These are phyloP conservation scores for Penicillium egyptiacum DNA, from an alignment of 495 filamentous ascomycete species.

Conservation along the genomic window DNA sequence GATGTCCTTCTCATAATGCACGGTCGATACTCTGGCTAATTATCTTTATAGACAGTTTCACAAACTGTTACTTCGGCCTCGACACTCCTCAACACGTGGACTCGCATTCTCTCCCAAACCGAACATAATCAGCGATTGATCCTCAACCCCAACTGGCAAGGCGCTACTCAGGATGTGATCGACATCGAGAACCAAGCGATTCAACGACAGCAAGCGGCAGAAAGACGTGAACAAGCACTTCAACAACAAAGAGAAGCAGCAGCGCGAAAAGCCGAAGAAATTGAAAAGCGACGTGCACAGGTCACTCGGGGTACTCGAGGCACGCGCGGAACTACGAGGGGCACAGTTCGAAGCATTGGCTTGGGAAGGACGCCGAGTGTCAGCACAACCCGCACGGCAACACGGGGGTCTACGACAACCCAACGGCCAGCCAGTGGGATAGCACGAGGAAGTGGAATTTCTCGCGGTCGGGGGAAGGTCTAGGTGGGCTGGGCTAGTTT, in stretches of 20 bases:
- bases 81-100: constrained; percentile 93
- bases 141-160: constrained; percentile 85
- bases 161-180: constrained; percentile 76
- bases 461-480: constrained; percentile 41
- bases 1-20: constrained; percentile 1
- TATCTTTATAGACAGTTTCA: constrained; percentile 66
- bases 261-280: constrained; percentile 68
- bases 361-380: constrained; percentile 49
- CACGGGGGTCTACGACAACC: constrained; percentile 39
- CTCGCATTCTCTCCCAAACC: constrained; percentile 90
- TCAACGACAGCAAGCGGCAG: constrained; percentile 67
- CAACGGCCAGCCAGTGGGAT: constrained; percentile 52
- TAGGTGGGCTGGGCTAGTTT: constrained; percentile 12
- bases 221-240: constrained; percentile 71
- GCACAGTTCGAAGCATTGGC: constrained; percentile 45
- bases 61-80: constrained; percentile 84
- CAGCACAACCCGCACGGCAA: constrained; percentile 34
- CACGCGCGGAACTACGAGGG: constrained; percentile 47
- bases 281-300: constrained; percentile 57
- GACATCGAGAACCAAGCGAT: constrained; percentile 78
- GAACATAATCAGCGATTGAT: constrained; percentile 95
- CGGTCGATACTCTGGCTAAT: constrained; percentile 9
- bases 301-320: constrained; percentile 46
- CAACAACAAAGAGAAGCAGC: constrained; percentile 73
- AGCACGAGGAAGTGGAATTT: constrained; percentile 46